These are phyloP conservation scores for Alternaria alternata DNA, from an alignment of 2,329 filamentous ascomycete genomes.

Conservation along the genomic window DNA sequence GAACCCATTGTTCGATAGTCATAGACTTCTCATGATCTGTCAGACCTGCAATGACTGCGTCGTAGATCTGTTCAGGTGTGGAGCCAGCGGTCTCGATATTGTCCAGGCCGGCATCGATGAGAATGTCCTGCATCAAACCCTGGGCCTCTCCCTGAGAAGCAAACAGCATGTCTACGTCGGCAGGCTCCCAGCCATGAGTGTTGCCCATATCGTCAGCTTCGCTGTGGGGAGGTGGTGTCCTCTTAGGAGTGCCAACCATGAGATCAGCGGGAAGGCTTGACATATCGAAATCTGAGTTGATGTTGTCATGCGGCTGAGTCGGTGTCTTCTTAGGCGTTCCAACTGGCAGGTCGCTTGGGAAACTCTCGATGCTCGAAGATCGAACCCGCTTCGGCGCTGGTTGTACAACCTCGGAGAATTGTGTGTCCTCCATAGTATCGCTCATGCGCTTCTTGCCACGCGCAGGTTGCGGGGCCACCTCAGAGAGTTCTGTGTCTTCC, in stretches of 20 bases:
- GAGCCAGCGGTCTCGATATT: slow-evolving; percentile 31
- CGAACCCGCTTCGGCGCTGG: slow-evolving; percentile 25
- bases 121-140: slow-evolving; percentile 36
- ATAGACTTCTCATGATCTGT: slow-evolving; percentile 82
- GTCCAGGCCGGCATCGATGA: slow-evolving; percentile 44
- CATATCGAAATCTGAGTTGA: slow-evolving; percentile 20
- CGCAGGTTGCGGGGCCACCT: not conserved
- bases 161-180: slow-evolving; percentile 79
- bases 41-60: slow-evolving; percentile 66
- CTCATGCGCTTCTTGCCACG: slow-evolving; percentile 29
- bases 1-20: slow-evolving; percentile 94
- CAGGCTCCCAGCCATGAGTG: slow-evolving; percentile 69
- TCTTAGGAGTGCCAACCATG: slow-evolving; percentile 49
- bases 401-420: slow-evolving; percentile 2
- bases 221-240: slow-evolving; percentile 27
- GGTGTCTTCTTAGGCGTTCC: slow-evolving; percentile 36
- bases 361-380: slow-evolving; percentile 33
- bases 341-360: slow-evolving; percentile 27
- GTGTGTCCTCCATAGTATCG: slow-evolving; percentile 20
- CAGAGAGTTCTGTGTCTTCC: not conserved
- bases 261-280: slow-evolving; percentile 28
- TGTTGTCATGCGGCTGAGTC: slow-evolving; percentile 17
- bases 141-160: slow-evolving; percentile 34
- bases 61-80: slow-evolving; percentile 54
- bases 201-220: slow-evolving; percentile 22